Evolutionary conservation across 495 filamentous ascomycete genomes (phyloP).

Genomic region (Bathelium albidoporum): DNA sequence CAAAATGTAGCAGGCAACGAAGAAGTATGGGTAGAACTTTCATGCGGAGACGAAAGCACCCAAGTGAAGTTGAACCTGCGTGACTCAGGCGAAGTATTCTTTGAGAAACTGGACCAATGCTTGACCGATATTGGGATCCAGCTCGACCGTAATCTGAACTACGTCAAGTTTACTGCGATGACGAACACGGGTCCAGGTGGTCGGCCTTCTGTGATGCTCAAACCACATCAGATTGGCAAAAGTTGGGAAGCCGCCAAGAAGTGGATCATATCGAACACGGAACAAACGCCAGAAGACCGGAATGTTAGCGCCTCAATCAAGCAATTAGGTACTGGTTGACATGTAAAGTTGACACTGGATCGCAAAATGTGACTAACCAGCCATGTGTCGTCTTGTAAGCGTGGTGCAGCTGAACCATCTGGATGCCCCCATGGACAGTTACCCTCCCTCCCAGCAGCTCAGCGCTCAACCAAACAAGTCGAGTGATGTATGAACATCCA

Average conservation of each 20-base stretch:
- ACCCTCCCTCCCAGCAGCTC: neutral
- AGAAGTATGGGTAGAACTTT: neutral
- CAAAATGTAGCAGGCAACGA: neutral
- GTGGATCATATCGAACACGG: conserved; percentile 1
- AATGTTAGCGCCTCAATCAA: neutral
- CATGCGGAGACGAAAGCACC: neutral
- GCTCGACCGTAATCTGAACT: neutral
- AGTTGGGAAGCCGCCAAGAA: neutral
- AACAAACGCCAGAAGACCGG: neutral
- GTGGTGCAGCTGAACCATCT: neutral
- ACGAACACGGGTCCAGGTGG: neutral
- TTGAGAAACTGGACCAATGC: neutral
- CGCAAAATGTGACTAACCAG: neutral
- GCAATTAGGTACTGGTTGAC: neutral
- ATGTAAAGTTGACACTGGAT: neutral
- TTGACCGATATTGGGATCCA: neutral
- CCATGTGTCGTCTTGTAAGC: neutral
- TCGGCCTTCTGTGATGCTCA: neutral
- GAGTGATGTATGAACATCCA: neutral
- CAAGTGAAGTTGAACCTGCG: neutral
- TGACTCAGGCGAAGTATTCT: conserved; percentile 1
- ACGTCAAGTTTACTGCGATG: neutral
- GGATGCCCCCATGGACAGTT: neutral
- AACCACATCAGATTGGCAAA: neutral
- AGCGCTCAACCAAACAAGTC: neutral